These are phyloP conservation scores for Debaryomyces prosopidis DNA, from an alignment of 805 yeast genomes.

Conservation along the genomic window DNA sequence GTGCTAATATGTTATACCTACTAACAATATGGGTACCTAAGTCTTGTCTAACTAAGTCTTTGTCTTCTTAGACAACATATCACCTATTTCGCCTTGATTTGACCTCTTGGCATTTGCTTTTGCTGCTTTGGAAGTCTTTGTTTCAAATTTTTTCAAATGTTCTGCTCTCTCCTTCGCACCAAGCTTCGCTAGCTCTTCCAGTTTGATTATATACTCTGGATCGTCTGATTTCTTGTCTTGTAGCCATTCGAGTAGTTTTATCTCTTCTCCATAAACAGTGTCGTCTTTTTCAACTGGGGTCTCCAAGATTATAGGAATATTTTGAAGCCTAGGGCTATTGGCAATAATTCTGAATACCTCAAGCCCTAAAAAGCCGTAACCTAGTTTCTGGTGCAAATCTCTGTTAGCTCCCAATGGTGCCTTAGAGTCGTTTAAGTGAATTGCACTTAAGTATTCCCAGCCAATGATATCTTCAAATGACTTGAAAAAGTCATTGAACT, in stretches of 20 bases:
- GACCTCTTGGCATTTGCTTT: slow-evolving; percentile 7
- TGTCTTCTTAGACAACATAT: slow-evolving; percentile 10
- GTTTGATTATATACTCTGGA: slow-evolving; percentile 51
- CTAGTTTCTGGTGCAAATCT: slow-evolving; percentile 88
- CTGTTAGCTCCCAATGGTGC: slow-evolving; percentile 89
- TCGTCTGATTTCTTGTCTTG: slow-evolving; percentile 57
- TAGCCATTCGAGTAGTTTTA: slow-evolving; percentile 81
- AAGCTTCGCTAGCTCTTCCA: slow-evolving; percentile 46
- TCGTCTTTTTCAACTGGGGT: slow-evolving; percentile 78
- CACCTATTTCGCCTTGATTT: slow-evolving; percentile 3
- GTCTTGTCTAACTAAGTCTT: slow-evolving; percentile 2
- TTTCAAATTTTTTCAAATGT: slow-evolving; percentile 64
- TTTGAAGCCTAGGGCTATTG: slow-evolving; percentile 59
- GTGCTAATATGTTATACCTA: neutral
- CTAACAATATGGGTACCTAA: neutral
- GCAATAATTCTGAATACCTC: slow-evolving; percentile 81
- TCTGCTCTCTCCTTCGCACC: slow-evolving; percentile 75
- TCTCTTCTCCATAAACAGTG: slow-evolving; percentile 72
- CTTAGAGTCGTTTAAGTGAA: slow-evolving; percentile 93
- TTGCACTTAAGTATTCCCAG: slow-evolving; percentile 67
- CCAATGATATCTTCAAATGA: slow-evolving; percentile 78
- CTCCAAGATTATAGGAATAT: slow-evolving; percentile 81
- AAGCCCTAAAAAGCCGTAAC: slow-evolving; percentile 85
- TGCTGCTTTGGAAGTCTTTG: slow-evolving; percentile 41
- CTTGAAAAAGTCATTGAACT: slow-evolving; percentile 69